Evolutionary conservation across 768 basidiomycete species (phyloP).

Genomic region (Agaricus sinodeliciosus): DNA sequence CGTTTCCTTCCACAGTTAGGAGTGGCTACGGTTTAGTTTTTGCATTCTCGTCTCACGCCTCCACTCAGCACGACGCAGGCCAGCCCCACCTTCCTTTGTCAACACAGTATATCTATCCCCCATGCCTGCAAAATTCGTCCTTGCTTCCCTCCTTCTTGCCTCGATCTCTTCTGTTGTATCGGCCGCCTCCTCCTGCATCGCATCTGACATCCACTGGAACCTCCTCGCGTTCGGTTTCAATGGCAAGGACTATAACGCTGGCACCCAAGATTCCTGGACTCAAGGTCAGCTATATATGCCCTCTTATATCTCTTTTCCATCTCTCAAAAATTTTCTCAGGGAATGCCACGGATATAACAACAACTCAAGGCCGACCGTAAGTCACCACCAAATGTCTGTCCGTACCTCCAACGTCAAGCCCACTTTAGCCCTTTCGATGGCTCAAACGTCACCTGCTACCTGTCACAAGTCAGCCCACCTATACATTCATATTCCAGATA

Average conservation of each 20-base stretch:
- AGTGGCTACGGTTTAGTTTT: too few relatives aligned
- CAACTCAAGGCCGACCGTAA: slow-evolving; percentile 72
- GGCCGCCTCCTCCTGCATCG: slow-evolving; percentile 47
- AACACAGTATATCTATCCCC: not conserved
- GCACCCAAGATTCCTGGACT: slow-evolving; percentile 63
- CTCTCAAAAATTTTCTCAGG: slow-evolving; percentile 25
- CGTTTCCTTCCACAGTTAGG: not conserved
- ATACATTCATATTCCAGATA: not conserved
- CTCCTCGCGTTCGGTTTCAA: slow-evolving; percentile 81
- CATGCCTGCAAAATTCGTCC: slow-evolving; percentile 17
- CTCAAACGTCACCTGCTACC: slow-evolving; percentile 60
- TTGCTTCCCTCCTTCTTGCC: slow-evolving; percentile 13
- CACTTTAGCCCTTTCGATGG: slow-evolving; percentile 56
- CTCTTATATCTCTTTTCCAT: not conserved
- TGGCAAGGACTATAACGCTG: slow-evolving; percentile 80
- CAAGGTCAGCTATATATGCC: slow-evolving; percentile 32
- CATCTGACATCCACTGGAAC: slow-evolving; percentile 79
- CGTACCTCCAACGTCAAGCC: not conserved
- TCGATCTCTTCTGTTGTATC: slow-evolving; percentile 14
- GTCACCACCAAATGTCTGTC: slow-evolving; percentile 18
- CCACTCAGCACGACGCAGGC: not conserved
- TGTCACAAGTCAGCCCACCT: slow-evolving; percentile 46
- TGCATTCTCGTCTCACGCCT: not conserved
- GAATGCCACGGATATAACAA: slow-evolving; percentile 59
- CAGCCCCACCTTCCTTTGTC: slow-evolving; percentile 5